Evolutionary conservation across 257 asterid genomes (phyloP).

Genomic region (Eucommia ulmoides): DNA sequence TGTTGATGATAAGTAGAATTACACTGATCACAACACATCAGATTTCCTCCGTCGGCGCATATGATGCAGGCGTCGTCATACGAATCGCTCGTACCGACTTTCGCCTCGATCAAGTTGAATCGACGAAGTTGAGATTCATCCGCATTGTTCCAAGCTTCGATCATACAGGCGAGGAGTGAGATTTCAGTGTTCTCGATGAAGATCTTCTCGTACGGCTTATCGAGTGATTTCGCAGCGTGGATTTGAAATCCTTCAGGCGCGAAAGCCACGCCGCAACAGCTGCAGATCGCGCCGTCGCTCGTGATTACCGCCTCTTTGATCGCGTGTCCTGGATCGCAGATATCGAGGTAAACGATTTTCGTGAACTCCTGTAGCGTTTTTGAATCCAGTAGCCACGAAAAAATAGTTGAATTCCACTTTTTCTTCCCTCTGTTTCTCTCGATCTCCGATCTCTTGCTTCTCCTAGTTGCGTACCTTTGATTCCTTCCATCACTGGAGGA

Average conservation of each 20-base stretch:
- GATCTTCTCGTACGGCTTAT: constrained; percentile 22
- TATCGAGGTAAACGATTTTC: constrained; percentile 8
- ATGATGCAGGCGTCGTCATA: constrained; percentile 44
- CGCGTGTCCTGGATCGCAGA: neutral
- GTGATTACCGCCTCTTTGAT: constrained; percentile 21
- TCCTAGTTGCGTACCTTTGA: neutral
- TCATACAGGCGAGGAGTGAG: constrained; percentile 22
- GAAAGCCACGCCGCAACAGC: constrained; percentile 23
- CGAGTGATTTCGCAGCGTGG: constrained; percentile 20
- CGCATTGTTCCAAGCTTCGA: constrained; percentile 27
- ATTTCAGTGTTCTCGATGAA: neutral
- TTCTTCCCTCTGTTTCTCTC: neutral
- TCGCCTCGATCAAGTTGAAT: constrained; percentile 14
- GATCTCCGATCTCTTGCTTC: neutral
- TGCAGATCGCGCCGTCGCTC: constrained; percentile 35
- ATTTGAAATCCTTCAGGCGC: constrained; percentile 16
- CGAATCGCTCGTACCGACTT: constrained; percentile 9
- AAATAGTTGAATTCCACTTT: constrained; percentile 20
- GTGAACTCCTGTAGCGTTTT: constrained; percentile 19
- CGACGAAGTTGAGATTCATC: constrained; percentile 13
- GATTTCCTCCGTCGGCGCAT: constrained; percentile 51
- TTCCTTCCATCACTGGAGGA: neutral
- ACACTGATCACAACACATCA: constrained; percentile 44
- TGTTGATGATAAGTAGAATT: constrained; percentile 42
- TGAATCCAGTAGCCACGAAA: constrained; percentile 39